Percentiles rank a stretch among this genome's conserved stretches.
These are phyloP conservation scores for Spizellomyces punctatus DNA, from an alignment of 192 early-diverging fungal genomes.

Conservation along the genomic window DNA sequence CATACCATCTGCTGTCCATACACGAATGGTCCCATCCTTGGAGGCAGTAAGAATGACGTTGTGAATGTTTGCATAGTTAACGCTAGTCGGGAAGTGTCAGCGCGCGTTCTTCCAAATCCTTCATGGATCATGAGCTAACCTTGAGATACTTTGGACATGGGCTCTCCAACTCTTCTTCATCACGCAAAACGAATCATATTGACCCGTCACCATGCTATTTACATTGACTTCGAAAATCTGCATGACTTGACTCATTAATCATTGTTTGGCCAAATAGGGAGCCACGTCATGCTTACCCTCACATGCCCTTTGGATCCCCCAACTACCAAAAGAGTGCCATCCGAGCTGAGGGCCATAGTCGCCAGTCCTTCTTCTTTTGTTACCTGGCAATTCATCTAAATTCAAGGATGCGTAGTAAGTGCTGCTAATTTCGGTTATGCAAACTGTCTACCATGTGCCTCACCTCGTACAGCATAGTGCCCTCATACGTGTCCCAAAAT, in stretches of 20 bases:
- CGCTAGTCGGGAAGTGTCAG: conserved; percentile 19
- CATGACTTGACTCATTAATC: not conserved
- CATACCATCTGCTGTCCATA: conserved; percentile 37
- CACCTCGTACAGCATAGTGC: conserved; percentile 53
- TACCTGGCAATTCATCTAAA: conserved; percentile 51
- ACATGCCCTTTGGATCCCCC: conserved; percentile 57
- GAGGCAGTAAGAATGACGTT: conserved; percentile 51
- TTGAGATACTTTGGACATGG: conserved; percentile 49
- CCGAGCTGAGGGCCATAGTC: conserved; percentile 46
- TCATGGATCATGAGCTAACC: conserved; percentile 23
- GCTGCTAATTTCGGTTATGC: not conserved
- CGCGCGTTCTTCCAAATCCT: not conserved
- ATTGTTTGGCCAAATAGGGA: not conserved
- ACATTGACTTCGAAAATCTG: conserved; percentile 28
- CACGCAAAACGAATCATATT: conserved; percentile 22
- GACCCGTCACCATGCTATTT: conserved; percentile 6
- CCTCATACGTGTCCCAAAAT: conserved; percentile 59
- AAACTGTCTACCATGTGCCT: not conserved
- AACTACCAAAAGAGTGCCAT: conserved; percentile 45
- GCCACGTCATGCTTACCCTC: conserved; percentile 25
- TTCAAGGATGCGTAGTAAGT: not conserved
- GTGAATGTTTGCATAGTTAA: conserved; percentile 45
- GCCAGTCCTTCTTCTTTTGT: conserved; percentile 53
- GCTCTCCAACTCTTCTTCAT: conserved; percentile 48
- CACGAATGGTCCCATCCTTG: conserved; percentile 51